Evolutionary conservation across 2,329 filamentous ascomycete genomes (phyloP), one percentile per base, ranked within the genome.

Genomic region (Ophiosphaerella narmari): DNA sequence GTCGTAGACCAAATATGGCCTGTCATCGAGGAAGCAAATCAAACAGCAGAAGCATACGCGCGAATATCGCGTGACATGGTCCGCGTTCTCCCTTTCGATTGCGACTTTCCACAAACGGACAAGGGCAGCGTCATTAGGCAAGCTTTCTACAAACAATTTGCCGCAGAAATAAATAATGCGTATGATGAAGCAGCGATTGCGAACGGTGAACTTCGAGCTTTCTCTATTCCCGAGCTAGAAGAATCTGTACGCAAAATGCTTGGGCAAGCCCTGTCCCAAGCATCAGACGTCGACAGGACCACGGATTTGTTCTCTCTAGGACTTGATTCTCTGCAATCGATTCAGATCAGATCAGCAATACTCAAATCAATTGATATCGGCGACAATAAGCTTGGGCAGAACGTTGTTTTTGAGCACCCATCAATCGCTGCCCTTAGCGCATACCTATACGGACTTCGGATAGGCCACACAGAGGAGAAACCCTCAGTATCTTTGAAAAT

Each of bases 281-380:
- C 46, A 14, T 40, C 47, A 14, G 38, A 48, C 7, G 26, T 60
- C 12, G 50, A 54, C 8, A 23, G 39, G 8, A 76, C 77, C n/a
- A 75, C 78, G 0, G 84, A 87, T 59, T 81, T 88, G 57, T 87
- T 86, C 62, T 71, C 75, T 0, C 68, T 79, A 1, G 84, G 85
- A 0, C 69, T 86, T 1, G 85, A 87, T 61, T 83, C 80, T 16
- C 65, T 87, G 14, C 81, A 84, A 52, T 80, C 82, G 0, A 84
- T 84, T 12, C 77, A 79, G 43, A 77, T 84, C 37, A 77, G 84
- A 42, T 75, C 75, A 8, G 71, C 74, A 0, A 79, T 87, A 13
- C 65, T 82, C 43, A 77, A 78, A 12, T 71, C 76, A 0, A 60
- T 87, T 2, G 74, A 84, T 18, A 60, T 82, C 2, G 73, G 75